phyloP scores from a whole-genome alignment of 768 basidiomycete species.

The Galerina sulciceps region DNA sequence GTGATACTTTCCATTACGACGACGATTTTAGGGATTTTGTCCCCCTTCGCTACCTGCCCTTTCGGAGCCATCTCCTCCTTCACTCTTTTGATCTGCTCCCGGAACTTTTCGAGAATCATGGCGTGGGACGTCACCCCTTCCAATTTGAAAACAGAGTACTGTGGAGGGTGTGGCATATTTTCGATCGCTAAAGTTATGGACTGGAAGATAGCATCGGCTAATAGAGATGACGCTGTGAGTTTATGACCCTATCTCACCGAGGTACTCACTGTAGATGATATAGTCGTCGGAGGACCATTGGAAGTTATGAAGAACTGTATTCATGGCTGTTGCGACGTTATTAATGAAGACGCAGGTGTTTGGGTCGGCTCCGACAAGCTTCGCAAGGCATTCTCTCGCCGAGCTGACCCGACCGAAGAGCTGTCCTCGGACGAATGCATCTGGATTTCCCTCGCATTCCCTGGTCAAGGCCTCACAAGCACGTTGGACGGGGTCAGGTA shows the following conservation, averaged over 20 bases:
- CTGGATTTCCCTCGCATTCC: conserved; percentile 54
- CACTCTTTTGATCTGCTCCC: conserved; percentile 29
- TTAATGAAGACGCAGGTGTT: conserved; percentile 60
- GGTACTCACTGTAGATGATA: conserved; percentile 56
- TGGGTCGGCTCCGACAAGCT: conserved; percentile 47
- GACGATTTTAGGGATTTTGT: conserved; percentile 44
- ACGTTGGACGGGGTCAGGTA: conserved; percentile 51
- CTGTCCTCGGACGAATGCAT: conserved; percentile 49
- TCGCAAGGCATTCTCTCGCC: conserved; percentile 48
- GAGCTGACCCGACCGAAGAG: conserved; percentile 33
- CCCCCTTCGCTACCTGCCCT: conserved; percentile 6
- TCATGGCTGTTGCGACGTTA: conserved; percentile 66
- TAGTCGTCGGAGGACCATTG: conserved; percentile 66
- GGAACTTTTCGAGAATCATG: conserved; percentile 52
- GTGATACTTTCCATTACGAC: conserved; percentile 70
- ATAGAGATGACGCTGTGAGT: not conserved
- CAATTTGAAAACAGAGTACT: not conserved
- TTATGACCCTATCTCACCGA: not conserved
- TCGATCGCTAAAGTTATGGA: conserved; percentile 1
- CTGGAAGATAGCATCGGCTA: conserved; percentile 6
- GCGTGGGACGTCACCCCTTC: conserved; percentile 12
- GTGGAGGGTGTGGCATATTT: not conserved
- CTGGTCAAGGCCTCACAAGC: conserved; percentile 42
- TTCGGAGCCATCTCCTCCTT: not conserved
- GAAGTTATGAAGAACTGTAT: conserved; percentile 67